Percentiles rank a stretch among this genome's conserved stretches.
Conservation (phyloP, 2,329 filamentous ascomycete genomes). For the Emergomyces africanus region DNA sequence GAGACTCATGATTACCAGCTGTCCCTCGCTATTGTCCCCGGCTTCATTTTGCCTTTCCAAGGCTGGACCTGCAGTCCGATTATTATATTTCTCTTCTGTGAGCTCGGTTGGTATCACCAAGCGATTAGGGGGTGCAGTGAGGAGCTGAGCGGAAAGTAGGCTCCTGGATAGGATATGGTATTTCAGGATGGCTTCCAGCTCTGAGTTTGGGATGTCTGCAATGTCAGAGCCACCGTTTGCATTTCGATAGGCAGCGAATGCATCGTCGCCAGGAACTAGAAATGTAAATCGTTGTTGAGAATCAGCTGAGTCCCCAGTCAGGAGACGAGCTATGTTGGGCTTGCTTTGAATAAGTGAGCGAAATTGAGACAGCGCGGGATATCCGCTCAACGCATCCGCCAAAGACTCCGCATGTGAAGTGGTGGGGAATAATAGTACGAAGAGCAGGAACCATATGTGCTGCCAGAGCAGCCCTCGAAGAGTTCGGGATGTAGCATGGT, state of each 20-base stretch:
- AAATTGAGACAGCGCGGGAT: not conserved
- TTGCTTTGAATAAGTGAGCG: not conserved
- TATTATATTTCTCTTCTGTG: conserved; percentile 4
- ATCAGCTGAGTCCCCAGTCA: not conserved
- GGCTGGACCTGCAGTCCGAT: conserved; percentile 2
- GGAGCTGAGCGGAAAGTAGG: not conserved
- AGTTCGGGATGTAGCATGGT: conserved; percentile 3
- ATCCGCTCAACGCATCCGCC: not conserved
- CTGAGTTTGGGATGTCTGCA: not conserved
- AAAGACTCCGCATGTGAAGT: not conserved
- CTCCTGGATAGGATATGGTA: conserved; percentile 3
- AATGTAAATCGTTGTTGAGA: not conserved
- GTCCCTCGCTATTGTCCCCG: not conserved
- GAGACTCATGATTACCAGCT: conserved; percentile 3
- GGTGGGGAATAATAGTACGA: not conserved
- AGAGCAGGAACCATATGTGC: not conserved
- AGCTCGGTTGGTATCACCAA: conserved; percentile 5
- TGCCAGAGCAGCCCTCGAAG: not conserved
- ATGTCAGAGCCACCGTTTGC: conserved; percentile 1
- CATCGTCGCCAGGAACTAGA: conserved; percentile 5
- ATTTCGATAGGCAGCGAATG: conserved; percentile 1
- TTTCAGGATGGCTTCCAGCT: conserved; percentile 2
- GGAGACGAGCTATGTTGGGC: not conserved
- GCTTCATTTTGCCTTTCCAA: not conserved
- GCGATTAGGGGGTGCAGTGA: conserved; percentile 1